Evolutionary conservation across 2,329 filamentous ascomycete genomes (phyloP).

Genomic region (Hymenoscyphus albidus): DNA sequence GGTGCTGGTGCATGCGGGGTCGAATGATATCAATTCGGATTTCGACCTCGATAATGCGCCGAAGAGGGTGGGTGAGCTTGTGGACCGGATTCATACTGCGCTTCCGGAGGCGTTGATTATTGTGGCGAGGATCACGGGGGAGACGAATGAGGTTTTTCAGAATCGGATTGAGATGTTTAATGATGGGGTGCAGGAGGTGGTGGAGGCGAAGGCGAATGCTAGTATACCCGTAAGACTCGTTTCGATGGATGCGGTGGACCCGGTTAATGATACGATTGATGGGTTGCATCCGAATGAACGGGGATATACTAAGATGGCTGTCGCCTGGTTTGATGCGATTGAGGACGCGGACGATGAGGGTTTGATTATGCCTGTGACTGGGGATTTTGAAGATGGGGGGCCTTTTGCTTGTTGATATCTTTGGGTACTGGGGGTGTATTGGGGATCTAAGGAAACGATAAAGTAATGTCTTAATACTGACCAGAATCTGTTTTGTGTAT

Average conservation of each 20-base stretch:
- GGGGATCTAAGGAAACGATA: neutral
- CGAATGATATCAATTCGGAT: constrained; percentile 2
- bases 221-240: neutral
- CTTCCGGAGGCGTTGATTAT: constrained; percentile 5
- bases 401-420: neutral
- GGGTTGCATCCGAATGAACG: constrained; percentile 10
- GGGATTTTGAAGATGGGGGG: constrained; percentile 8
- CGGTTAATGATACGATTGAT: constrained; percentile 1
- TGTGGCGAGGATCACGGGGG: constrained; percentile 2
- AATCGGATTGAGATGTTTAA: constrained; percentile 7
- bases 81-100: neutral
- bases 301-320: constrained; percentile 9
- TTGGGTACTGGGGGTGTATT: neutral
- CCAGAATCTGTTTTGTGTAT: neutral
- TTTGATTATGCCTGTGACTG: constrained; percentile 1
- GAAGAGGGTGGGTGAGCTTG: neutral
- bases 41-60: neutral
- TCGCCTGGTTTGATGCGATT: constrained; percentile 4
- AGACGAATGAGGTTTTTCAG: neutral
- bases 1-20: constrained; percentile 8
- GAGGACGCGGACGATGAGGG: constrained; percentile 2
- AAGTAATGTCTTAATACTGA: neutral
- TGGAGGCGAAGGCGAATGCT: neutral
- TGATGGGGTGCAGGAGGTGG: neutral
- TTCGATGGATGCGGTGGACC: neutral